Base-by-base conservation (phyloP, 306 rosid species). In the Psophocarpus tetragonolobus region DNA sequence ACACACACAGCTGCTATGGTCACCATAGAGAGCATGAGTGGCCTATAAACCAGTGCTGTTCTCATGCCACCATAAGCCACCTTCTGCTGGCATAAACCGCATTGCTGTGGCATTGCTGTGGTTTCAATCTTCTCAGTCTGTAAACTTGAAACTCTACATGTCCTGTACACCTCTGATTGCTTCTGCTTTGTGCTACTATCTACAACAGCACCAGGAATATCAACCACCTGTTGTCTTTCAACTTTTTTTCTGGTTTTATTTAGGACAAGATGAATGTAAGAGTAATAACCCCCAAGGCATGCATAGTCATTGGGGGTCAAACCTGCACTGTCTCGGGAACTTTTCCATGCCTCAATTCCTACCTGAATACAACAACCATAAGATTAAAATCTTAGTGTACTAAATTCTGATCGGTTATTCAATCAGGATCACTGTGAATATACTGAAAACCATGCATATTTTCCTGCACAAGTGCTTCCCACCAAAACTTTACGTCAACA, bases 321-420 rank as follows among this genome's bases (percentile, higher is more conserved):
- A 30, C 97, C 98, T 1, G 87, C 85, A 29, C 62, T 69, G 79
- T 93, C 98, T 47, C 80, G 82, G 11, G 88, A 85, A 73, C 75
- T 88, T 79, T 83, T 86, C 98, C 98, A 93, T n/a, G 93, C 98
- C 74, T 91, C 85, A 50, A 91, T 81, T 86, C 98, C 98, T 53
- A 91, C 93, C 98, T 93, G 84, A 71, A 27, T 44, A 78, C 33
- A 23, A 29, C 63, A 75, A 26, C 76, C 45, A 48, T 51, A n/a
- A 54, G 30, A 32, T 32, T 35, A 7, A 26, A 57, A 74, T 27
- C 72, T 20, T 53, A 9, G 7, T 66, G 70, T 51, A 3, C 23
- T 13, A 6, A 50, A 14, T 63, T 56, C 38, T 10, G 33, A 21
- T 50, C 29, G 32, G 6, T 21, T 6, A 17, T 54, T 51, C 39